Evolutionary conservation across 2,329 filamentous ascomycete species (phyloP).

Genomic region (Sporothrix curviconia): DNA sequence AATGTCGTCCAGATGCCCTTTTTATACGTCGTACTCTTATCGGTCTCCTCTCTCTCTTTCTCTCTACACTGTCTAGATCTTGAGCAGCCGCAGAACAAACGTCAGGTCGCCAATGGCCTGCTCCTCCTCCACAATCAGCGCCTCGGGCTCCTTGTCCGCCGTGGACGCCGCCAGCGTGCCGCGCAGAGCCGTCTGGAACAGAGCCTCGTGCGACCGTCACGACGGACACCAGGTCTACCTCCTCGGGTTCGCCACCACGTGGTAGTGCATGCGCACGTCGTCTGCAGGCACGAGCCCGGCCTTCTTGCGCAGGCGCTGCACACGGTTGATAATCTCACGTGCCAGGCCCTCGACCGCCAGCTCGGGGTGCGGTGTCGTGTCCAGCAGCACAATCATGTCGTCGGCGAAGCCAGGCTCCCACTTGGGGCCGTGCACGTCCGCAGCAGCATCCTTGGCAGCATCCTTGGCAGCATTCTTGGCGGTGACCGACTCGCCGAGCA

Average conservation of each 20-base stretch:
- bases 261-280: constrained; percentile 92
- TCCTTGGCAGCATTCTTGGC: constrained; percentile 60
- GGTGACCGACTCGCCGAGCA: constrained; percentile 62
- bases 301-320: constrained; percentile 90
- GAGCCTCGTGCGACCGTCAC: constrained; percentile 60
- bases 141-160: constrained; percentile 44
- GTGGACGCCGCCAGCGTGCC: constrained; percentile 67
- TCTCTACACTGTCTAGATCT: too few species aligned
- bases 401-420: constrained; percentile 21
- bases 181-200: constrained; percentile 71
- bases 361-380: constrained; percentile 70
- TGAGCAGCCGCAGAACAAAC: constrained; percentile 19
- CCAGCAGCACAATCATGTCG: constrained; percentile 83
- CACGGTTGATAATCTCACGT: constrained; percentile 85
- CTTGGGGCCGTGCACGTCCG: constrained; percentile 10
- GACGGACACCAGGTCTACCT: constrained; percentile 62
- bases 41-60: not conserved
- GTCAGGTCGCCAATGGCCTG: constrained; percentile 37
- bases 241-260: constrained; percentile 69
- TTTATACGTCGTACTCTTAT: not conserved
- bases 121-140: constrained; percentile 71
- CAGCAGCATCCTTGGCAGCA: constrained; percentile 50
- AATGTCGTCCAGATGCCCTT: not conserved
- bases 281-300: constrained; percentile 85
- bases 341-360: constrained; percentile 83